Evolutionary conservation across 192 early-diverging fungal species (phyloP).

Genomic region (Entomortierella parvispora): DNA sequence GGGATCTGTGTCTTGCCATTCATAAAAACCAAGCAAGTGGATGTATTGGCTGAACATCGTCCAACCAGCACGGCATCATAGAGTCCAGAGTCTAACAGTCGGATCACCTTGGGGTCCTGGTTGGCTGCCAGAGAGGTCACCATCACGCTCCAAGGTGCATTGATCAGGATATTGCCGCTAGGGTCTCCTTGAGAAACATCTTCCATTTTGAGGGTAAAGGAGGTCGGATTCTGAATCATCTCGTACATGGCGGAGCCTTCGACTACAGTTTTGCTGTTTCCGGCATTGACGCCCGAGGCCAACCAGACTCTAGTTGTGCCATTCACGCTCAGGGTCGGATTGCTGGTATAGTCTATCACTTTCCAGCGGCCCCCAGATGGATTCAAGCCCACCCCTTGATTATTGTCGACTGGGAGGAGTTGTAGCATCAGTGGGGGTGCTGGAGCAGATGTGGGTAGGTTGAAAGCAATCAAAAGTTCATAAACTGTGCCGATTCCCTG

Average conservation of each 20-base stretch:
- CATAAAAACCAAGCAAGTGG: constrained; percentile 9
- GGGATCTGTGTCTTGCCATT: background rate
- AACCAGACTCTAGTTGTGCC: background rate
- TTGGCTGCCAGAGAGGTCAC: background rate
- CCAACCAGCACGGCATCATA: constrained; percentile 17
- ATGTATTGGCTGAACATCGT: background rate
- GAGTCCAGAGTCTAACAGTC: background rate
- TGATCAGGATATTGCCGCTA: no score
- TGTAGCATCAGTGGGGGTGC: no score
- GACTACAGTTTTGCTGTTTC: background rate
- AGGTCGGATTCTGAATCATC: no score
- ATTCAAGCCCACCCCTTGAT: no score
- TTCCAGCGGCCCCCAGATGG: no score
- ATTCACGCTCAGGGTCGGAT: background rate
- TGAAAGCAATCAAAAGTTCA: no score
- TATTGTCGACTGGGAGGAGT: no score
- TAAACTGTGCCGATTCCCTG: no score
- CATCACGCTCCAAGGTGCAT: background rate
- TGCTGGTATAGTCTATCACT: no score
- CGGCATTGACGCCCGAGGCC: background rate
- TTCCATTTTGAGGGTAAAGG: no score
- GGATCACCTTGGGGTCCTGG: background rate
- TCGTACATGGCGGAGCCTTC: background rate
- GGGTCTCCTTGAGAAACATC: no score
- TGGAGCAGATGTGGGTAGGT: no score